Evolutionary conservation across 495 filamentous ascomycete species (phyloP).

Genomic region (Annulohypoxylon maeteangense): DNA sequence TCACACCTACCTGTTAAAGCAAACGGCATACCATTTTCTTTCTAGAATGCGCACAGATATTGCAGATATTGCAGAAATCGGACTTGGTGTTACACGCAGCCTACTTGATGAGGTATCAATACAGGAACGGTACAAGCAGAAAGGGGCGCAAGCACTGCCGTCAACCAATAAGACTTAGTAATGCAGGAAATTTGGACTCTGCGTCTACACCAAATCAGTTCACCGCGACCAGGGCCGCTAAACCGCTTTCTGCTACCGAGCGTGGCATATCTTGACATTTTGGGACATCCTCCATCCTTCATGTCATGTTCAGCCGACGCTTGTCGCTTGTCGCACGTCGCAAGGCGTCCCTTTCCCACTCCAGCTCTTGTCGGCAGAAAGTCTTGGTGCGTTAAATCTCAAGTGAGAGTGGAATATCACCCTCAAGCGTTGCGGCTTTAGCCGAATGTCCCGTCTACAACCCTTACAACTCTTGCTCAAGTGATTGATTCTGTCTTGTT

Average conservation of each 20-base stretch:
- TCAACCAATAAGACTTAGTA: slow-evolving; percentile 26
- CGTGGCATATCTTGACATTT: slow-evolving; percentile 37
- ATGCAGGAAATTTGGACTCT: slow-evolving; percentile 19
- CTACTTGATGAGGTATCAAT: slow-evolving; percentile 3
- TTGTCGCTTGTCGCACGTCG: no score
- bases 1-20: slow-evolving; percentile 16
- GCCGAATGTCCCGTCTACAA: slow-evolving; percentile 15
- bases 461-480: slow-evolving; percentile 31
- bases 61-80: no score
- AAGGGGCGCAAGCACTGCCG: slow-evolving; percentile 10
- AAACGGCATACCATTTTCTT: slow-evolving; percentile 9
- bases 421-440: slow-evolving; percentile 14
- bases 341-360: slow-evolving; percentile 31
- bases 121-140: not conserved
- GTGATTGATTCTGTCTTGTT: slow-evolving; percentile 25
- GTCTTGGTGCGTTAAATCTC: slow-evolving; percentile 29
- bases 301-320: slow-evolving; percentile 34
- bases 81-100: slow-evolving; percentile 30
- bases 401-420: slow-evolving; percentile 32
- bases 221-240: slow-evolving; percentile 44
- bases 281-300: slow-evolving; percentile 41
- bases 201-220: slow-evolving; percentile 37
- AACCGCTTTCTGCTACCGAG: slow-evolving; percentile 45
- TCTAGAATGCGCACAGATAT: slow-evolving; percentile 30
- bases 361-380: slow-evolving; percentile 21